phyloP scores from a whole-genome alignment of 345 rosid genomes.

The Mangifera indica region DNA sequence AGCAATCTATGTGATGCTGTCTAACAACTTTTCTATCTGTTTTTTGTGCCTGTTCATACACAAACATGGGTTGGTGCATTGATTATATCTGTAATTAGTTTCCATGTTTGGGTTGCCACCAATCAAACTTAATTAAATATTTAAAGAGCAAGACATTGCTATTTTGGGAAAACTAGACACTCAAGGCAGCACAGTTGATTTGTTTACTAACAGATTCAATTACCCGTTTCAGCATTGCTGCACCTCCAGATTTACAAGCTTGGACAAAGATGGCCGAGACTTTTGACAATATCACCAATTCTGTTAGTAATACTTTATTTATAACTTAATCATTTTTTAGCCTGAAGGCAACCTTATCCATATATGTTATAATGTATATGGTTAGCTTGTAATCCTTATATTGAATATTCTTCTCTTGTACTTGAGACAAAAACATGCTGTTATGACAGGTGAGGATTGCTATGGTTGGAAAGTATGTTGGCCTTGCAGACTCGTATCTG shows the following conservation, averaged over 20 bases:
- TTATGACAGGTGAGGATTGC: slow-evolving; percentile 81
- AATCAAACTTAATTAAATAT: background rate
- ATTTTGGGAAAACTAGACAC: slow-evolving; percentile 5
- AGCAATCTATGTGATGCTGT: background rate
- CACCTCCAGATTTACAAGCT: slow-evolving; percentile 60
- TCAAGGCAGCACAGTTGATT: slow-evolving; percentile 12
- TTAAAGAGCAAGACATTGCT: slow-evolving; percentile 1
- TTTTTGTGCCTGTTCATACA: slow-evolving; percentile 12
- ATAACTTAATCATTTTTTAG: slow-evolving; percentile 25
- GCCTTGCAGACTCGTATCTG: slow-evolving; percentile 89
- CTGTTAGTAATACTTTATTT: slow-evolving; percentile 56
- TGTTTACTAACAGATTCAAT: slow-evolving; percentile 11
- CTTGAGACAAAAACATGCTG: slow-evolving; percentile 24
- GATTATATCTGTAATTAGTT: slow-evolving; percentile 1
- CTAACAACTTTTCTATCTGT: slow-evolving; percentile 2
- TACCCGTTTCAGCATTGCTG: slow-evolving; percentile 63
- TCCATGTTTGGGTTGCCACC: background rate
- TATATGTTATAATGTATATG: slow-evolving; percentile 47
- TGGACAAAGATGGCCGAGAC: slow-evolving; percentile 87
- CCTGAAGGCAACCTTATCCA: slow-evolving; percentile 21
- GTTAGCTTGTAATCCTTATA: slow-evolving; percentile 9
- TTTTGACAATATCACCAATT: slow-evolving; percentile 50
- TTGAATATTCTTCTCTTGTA: slow-evolving; percentile 24
- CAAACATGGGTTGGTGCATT: background rate
- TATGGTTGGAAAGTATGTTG: slow-evolving; percentile 95